These are phyloP conservation scores for Phytophthora parvispora DNA, from an alignment of 352 stramenopile genomes.

Conservation along the genomic window DNA sequence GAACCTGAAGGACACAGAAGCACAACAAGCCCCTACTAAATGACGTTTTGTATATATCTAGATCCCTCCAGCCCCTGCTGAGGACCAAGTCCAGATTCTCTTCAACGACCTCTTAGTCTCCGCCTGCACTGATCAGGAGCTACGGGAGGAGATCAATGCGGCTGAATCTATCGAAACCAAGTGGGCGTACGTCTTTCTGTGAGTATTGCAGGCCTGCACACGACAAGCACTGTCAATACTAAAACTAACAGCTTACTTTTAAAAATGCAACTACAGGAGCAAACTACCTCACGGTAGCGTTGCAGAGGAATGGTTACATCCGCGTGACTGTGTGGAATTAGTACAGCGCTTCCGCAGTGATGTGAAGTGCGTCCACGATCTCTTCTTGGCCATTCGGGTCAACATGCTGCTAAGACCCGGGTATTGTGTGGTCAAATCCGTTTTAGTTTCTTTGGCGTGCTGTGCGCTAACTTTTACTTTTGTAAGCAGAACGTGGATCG, in stretches of 20 bases:
- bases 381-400: constrained; percentile 72
- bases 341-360: constrained; percentile 49
- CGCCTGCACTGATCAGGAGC: constrained; percentile 29
- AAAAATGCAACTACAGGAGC: constrained; percentile 33
- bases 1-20: background rate
- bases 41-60: constrained; percentile 26
- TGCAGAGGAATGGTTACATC: constrained; percentile 60
- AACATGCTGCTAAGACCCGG: constrained; percentile 63
- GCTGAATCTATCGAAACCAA: constrained; percentile 66
- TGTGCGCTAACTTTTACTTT: background rate
- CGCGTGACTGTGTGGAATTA: constrained; percentile 60
- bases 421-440: constrained; percentile 30
- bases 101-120: constrained; percentile 61
- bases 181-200: constrained; percentile 82
- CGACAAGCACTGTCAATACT: too few species aligned
- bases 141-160: constrained; percentile 51
- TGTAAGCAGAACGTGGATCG: constrained; percentile 55
- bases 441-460: background rate
- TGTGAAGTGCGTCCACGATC: constrained; percentile 46
- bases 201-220: constrained; percentile 25
- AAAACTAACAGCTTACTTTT: background rate
- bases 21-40: background rate
- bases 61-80: constrained; percentile 58
- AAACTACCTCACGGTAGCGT: constrained; percentile 49
- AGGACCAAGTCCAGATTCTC: constrained; percentile 43